phyloP scores from a whole-genome alignment of 768 basidiomycete genomes.

The Tulasnella sp. region DNA sequence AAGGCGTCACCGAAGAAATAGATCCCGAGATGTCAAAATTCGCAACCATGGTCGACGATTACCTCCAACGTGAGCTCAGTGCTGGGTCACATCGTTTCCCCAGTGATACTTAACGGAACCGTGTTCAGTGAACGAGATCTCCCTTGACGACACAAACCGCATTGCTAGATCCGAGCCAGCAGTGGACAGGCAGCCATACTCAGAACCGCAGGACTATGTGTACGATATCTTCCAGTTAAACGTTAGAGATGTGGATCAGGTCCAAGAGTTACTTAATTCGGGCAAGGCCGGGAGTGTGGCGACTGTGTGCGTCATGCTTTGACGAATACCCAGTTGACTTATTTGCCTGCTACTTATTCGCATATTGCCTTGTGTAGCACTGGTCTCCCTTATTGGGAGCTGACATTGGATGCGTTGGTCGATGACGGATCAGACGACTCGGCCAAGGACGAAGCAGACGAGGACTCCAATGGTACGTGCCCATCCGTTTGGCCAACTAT shows the following conservation, averaged over 20 bases:
- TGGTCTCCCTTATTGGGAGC: conserved; percentile 10
- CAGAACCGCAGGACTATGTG: conserved; percentile 8
- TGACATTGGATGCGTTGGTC: not conserved
- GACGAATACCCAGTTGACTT: not conserved
- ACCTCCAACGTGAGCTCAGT: conserved; percentile 3
- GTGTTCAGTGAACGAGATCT: conserved; percentile 4
- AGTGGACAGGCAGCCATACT: not conserved
- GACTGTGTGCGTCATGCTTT: not conserved
- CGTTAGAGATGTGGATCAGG: not conserved
- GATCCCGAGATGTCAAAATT: conserved; percentile 8
- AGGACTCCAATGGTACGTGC: conserved; percentile 12
- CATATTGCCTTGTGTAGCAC: not conserved
- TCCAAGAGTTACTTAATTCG: not conserved
- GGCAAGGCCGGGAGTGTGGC: conserved; percentile 3
- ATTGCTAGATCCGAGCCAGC: too few relatives aligned
- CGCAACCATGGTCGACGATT: conserved; percentile 13
- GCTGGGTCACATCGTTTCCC: not conserved
- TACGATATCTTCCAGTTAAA: conserved; percentile 18
- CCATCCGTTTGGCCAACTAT: not conserved
- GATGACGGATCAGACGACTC: conserved; percentile 9
- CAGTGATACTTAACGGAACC: not conserved
- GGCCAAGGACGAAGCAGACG: conserved; percentile 11
- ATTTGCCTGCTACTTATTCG: not conserved
- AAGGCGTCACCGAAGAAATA: not conserved
- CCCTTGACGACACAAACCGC: not conserved